Base-by-base conservation (phyloP, 768 basidiomycete genomes). In the Galerina sulciceps region DNA sequence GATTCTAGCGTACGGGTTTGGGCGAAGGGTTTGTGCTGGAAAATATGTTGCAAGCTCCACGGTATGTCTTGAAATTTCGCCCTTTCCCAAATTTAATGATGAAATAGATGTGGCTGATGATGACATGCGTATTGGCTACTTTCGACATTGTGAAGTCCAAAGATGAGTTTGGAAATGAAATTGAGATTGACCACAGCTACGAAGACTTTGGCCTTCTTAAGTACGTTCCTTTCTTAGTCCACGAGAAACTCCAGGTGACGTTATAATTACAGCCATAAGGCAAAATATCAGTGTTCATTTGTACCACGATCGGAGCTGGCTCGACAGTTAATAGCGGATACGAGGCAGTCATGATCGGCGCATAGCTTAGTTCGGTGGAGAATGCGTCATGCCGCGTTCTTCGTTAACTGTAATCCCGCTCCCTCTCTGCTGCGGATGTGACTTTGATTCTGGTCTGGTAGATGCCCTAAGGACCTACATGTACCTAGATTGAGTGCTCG, bases 71-170 rank as follows among this genome's bases (percentile, higher is more conserved):
- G 26, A 31, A 31, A 9, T n/a, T 8, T 2, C n/a, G n/a, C n/a
- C 17, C 13, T 17, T 37, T 34, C 10, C 9, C 10, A 9, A 36
- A 18, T 13, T 20, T 51, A 14, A 10, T 13, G 31, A 38, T 13
- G 14, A 65, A 5, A 31, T 31, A 31, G 66, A 47, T 64, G 62
- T 47, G 67, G 67, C 4, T 75, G 2, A 44, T 42, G 14, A 50
- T 57, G 17, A 57, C 57, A 4, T 58, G 53, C 0, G 54, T 62
- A 6, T 64, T 79, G 13, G 65, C 77, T 2, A 62, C 67, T 3
- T 75, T 81, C 53, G 60, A 69, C 9, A 73, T 81, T 34, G 55
- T 55, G 1, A 76, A 75, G 53, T 66, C 71, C 1, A 57, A 65
- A 13, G 74, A 74, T 23, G 58, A 58, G 20, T 61, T 69, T 44